phyloP scores from a whole-genome alignment of 495 filamentous ascomycete species.

The Neurospora sp. region DNA sequence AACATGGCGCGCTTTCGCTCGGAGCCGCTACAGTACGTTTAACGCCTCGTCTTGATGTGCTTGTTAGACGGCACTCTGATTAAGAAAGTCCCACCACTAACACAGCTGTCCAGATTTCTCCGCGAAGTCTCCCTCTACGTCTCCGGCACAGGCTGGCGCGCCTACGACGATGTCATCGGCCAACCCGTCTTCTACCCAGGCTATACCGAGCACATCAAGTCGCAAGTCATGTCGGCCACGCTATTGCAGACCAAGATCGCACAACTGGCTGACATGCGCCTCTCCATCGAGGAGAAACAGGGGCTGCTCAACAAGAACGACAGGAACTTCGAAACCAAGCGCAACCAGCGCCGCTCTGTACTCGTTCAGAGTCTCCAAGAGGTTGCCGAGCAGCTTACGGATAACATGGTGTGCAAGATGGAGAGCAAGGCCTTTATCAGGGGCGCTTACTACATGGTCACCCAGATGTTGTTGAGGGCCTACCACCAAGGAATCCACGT shows the following conservation, averaged over 20 bases:
- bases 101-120: slow-evolving; percentile 56
- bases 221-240: slow-evolving; percentile 57
- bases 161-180: slow-evolving; percentile 81
- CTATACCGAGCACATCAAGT: slow-evolving; percentile 84
- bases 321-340: slow-evolving; percentile 44
- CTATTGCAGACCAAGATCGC: slow-evolving; percentile 63
- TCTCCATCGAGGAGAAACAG: slow-evolving; percentile 64
- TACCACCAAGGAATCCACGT: slow-evolving; percentile 99
- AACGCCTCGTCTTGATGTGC: not conserved
- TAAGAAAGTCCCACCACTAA: not conserved
- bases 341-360: slow-evolving; percentile 51
- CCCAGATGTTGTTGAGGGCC: slow-evolving; percentile 79
- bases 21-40: slow-evolving; percentile 41
- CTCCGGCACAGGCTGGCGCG: slow-evolving; percentile 84
- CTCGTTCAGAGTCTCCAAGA: slow-evolving; percentile 47
- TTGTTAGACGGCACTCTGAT: too few species aligned
- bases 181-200: slow-evolving; percentile 90
- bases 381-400: slow-evolving; percentile 73
- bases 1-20: slow-evolving; percentile 69
- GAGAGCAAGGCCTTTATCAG: slow-evolving; percentile 91
- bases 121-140: slow-evolving; percentile 86
- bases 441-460: slow-evolving; percentile 78
- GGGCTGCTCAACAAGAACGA: slow-evolving; percentile 51
- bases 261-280: slow-evolving; percentile 62
- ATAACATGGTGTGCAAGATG: slow-evolving; percentile 98